Evolutionary conservation across 2,329 filamentous ascomycete species (phyloP), one percentile per base, ranked within the genome.

Genomic region (Cytospora leucostoma): DNA sequence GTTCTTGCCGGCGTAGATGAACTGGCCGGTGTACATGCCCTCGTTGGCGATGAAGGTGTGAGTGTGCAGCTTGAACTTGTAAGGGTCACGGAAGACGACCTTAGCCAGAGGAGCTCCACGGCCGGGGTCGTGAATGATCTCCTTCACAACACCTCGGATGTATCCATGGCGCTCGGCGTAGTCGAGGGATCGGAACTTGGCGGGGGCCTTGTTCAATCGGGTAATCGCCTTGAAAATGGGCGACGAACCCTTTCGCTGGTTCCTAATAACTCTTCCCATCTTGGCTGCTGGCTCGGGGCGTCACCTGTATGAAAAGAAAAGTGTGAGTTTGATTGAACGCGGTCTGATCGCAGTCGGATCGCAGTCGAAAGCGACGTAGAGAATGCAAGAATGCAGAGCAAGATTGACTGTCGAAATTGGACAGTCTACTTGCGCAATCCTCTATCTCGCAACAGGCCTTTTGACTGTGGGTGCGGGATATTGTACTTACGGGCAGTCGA

Each of bases 1-100:
- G 84, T 97, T 95, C 92, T 99, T 99, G 80, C 95, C 95, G 79
- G 94, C 95, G 84, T 99, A 99, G 90, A 99, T 93, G 88, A 99
- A 99, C 84, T 99, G 95, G 80, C 95, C 95, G 72, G 95, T 97
- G 92, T 98, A 99, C 93, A 98, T 97, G 85, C 95, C 95, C 87
- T 98, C 95, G 85, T 98, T 99, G 83, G 95, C 95, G 79, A 99
- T 99, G 90, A 99, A 97, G 74, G 95, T 99, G 90, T 99, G 93
- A 81, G 90, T 94, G 80, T 93, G 84, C 79, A 93, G 89, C 89
- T 96, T 97, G 91, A 92, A 98, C 82, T 89, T 88, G 90, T 99
- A 99, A 75, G 95, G 93, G 83, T 96, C 91, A 76, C 95, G 93
- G 92, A 99, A 99, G 75, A 88, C 84, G 77, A 99, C 93, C 83